Percentiles rank a stretch among this genome's conserved stretches.
Conservation (phyloP, 2,329 filamentous ascomycete species). For the Penicillium sp. region DNA sequence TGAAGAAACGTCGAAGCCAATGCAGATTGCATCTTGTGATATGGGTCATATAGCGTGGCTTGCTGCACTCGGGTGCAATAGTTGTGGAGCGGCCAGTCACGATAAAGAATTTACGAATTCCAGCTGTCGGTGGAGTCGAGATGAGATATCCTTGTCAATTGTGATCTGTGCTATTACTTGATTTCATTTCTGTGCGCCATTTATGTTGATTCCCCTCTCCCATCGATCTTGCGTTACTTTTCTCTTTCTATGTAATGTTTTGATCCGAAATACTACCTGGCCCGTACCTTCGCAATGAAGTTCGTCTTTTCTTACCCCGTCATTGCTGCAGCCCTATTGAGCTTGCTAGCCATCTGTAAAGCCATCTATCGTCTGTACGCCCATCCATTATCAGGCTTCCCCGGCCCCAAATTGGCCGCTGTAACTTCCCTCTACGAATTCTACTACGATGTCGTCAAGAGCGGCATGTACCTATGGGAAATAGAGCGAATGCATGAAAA, state of each 20-base stretch:
- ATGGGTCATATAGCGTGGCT: not conserved
- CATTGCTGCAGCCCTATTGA: not conserved
- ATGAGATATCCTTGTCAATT: not conserved
- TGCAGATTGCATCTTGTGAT: not conserved
- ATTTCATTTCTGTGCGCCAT: not conserved
- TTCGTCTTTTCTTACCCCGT: not conserved
- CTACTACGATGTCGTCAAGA: constrained; percentile 28
- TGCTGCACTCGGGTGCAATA: not conserved
- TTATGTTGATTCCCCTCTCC: not conserved
- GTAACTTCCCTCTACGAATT: constrained; percentile 26
- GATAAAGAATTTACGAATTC: not conserved
- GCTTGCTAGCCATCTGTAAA: not conserved
- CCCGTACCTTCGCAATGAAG: not conserved
- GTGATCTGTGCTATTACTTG: not conserved
- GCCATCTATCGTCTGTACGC: constrained; percentile 19
- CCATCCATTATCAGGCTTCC: constrained; percentile 21
- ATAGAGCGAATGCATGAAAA: constrained; percentile 21
- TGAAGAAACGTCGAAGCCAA: not conserved
- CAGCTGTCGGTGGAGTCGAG: not conserved
- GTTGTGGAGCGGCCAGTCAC: not conserved
- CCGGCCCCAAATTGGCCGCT: constrained; percentile 31
- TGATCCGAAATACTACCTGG: not conserved
- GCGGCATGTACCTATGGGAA: constrained; percentile 24
- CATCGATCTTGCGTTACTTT: not conserved
- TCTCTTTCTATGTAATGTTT: not conserved